Conservation (phyloP, 2,329 filamentous ascomycete genomes). For the Pezicula neosporulosa region DNA sequence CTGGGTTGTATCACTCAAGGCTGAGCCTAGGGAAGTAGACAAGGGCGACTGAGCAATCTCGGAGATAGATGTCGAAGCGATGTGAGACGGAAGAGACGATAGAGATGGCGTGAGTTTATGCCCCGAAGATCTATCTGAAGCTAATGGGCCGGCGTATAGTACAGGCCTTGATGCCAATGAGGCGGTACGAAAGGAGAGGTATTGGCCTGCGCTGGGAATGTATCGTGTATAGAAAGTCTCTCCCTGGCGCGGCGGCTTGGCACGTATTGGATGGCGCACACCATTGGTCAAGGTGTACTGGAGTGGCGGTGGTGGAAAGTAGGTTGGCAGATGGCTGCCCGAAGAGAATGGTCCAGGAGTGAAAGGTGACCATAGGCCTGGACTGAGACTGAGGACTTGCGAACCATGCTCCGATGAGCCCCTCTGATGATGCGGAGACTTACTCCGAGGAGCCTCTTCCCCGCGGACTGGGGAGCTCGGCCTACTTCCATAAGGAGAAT, state of each 20-base stretch:
- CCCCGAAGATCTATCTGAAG: conserved; percentile 17
- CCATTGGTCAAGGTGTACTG: conserved; percentile 78
- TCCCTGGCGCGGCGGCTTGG: conserved; percentile 85
- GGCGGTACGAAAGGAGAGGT: conserved; percentile 84
- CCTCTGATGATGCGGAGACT: conserved; percentile 24
- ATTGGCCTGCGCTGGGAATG: conserved; percentile 77
- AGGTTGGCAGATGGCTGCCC: conserved; percentile 82
- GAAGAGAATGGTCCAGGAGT: conserved; percentile 71
- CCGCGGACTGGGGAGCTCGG: conserved; percentile 46
- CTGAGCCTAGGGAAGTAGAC: conserved; percentile 41
- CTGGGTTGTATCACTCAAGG: conserved; percentile 16
- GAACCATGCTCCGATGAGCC: conserved; percentile 37
- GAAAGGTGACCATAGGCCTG: conserved; percentile 32
- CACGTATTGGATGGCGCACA: conserved; percentile 79
- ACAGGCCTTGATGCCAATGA: conserved; percentile 63
- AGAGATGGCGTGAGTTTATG: conserved; percentile 22
- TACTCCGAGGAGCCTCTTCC: conserved; percentile 26
- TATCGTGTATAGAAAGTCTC: conserved; percentile 90
- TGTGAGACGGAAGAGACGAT: conserved; percentile 25
- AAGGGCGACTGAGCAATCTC: conserved; percentile 36
- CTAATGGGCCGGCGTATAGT: conserved; percentile 57
- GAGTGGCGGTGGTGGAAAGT: conserved; percentile 79
- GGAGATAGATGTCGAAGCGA: conserved; percentile 32
- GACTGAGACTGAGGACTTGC: conserved; percentile 21
- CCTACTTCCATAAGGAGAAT: conserved; percentile 50